phyloP scores from a whole-genome alignment of 2,329 filamentous ascomycete species.

The Hypoxylon sp. region DNA sequence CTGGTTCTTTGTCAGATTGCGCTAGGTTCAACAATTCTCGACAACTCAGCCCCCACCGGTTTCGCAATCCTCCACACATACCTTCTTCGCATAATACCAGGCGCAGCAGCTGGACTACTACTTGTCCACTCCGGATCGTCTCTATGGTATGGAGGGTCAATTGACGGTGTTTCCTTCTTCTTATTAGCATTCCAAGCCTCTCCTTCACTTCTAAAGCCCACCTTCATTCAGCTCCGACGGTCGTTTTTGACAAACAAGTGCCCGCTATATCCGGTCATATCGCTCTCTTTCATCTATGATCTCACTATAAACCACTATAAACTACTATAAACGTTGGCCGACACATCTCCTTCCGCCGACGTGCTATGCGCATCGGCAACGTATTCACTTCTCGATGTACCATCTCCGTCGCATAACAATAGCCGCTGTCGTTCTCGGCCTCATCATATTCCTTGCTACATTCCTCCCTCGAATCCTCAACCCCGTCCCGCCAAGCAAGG shows the following conservation, averaged over 20 bases:
- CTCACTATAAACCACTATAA: neutral
- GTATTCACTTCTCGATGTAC: constrained; percentile 57
- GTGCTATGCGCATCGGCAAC: constrained; percentile 44
- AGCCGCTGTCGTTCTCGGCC: constrained; percentile 57
- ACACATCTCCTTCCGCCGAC: constrained; percentile 25
- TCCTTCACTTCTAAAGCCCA: constrained; percentile 33
- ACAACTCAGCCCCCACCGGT: constrained; percentile 21
- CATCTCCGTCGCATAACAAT: constrained; percentile 63
- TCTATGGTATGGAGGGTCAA: constrained; percentile 37
- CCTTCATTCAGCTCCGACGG: constrained; percentile 31
- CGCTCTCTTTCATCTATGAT: constrained; percentile 31
- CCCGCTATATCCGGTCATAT: constrained; percentile 22
- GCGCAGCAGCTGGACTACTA: constrained; percentile 34
- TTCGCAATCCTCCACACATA: constrained; percentile 17
- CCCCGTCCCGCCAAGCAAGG: constrained; percentile 73
- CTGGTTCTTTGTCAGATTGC: neutral
- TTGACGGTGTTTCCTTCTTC: constrained; percentile 36
- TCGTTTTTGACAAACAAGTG: constrained; percentile 27
- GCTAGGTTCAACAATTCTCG: constrained; percentile 12
- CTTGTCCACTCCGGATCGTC: constrained; percentile 27
- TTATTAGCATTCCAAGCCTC: constrained; percentile 25
- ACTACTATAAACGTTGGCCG: constrained; percentile 14
- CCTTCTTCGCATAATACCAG: constrained; percentile 15
- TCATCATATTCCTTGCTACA: constrained; percentile 65
- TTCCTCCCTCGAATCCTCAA: constrained; percentile 70